Base-by-base conservation (phyloP, 306 rosid genomes). In the Citrullus mucosospermus region DNA sequence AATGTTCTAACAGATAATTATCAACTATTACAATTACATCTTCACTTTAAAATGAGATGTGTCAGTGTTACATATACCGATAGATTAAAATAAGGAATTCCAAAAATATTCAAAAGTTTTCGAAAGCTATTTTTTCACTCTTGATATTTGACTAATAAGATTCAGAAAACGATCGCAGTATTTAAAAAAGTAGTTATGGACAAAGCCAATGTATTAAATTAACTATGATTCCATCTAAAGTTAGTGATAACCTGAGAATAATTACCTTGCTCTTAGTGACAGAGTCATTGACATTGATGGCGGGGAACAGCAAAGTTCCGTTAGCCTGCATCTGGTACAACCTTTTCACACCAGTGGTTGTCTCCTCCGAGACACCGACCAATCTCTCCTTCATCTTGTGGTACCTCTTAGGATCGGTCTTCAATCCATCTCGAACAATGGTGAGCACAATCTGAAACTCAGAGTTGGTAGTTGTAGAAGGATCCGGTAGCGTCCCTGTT, bases 321-420 rank as follows among this genome's bases (percentile, higher is more conserved):
- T 80, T 91, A 22, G 78, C 83, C 82, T 95, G 93, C 99, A 92
- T 95, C 89, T 95, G 99, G 71, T 92, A 95, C 13, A 95, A 85
- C 85, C 97, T 95, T 91, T 95, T 92, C n/a, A 95, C 99, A 18
- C 99, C 99, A 14, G 99, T 95, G 67, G 99, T 95, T 60, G 99
- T 95, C 82, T 95, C 99, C 84, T 95, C 99, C 0, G 97, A 95
- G 6, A 95, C 99, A 25, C 99, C 99, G 0, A 95, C 99, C 13
- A 95, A 59, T 36, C 97, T 89, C 30, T 84, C 85, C 86, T 91
- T 89, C 99, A 95, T 95, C 88, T 90, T 95, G 74, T 70, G 96
- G 90, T 95, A 92, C 91, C 82, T 88, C 86, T 90, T 89, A 62
- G 99, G 97, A 50, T 95, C 91, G 8, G 86, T 81, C 86, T 92